These are phyloP conservation scores for Geotrichum aggregatum DNA, from an alignment of 1,139 yeast genomes.

Conservation along the genomic window DNA sequence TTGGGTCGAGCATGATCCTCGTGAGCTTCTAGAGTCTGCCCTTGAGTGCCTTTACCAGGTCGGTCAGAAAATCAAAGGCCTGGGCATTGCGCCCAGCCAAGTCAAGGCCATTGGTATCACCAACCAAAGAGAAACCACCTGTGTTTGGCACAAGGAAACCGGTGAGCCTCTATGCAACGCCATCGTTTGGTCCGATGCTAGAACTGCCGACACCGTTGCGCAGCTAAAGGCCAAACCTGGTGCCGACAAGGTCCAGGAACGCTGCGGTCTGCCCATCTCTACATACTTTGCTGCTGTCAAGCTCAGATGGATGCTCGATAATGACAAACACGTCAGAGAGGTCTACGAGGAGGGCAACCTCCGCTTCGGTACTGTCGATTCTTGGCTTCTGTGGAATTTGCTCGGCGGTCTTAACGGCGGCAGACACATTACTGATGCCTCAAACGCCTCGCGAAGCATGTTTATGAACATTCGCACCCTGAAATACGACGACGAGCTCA, in stretches of 20 bases:
- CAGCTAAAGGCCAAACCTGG: slow-evolving; percentile 57
- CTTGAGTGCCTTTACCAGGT: slow-evolving; percentile 39
- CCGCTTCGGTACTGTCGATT: slow-evolving; percentile 91
- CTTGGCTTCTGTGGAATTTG: slow-evolving; percentile 87
- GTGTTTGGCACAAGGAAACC: slow-evolving; percentile 81
- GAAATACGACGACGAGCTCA: slow-evolving; percentile 70
- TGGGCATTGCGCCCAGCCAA: slow-evolving; percentile 32
- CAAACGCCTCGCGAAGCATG: slow-evolving; percentile 89
- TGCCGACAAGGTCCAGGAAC: slow-evolving; percentile 58
- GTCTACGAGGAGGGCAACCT: slow-evolving; percentile 73
- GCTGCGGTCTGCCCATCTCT: slow-evolving; percentile 82
- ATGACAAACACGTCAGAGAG: slow-evolving; percentile 62
- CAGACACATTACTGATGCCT: slow-evolving; percentile 75
- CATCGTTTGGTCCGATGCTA: slow-evolving; percentile 93
- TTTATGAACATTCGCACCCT: slow-evolving; percentile 78
- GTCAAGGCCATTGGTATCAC: slow-evolving; percentile 68
- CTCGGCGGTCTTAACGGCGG: slow-evolving; percentile 53
- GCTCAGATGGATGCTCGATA: slow-evolving; percentile 83
- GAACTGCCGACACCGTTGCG: slow-evolving; percentile 72
- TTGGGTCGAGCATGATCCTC: slow-evolving; percentile 94
- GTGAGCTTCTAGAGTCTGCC: slow-evolving; percentile 76
- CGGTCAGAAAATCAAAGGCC: slow-evolving; percentile 33
- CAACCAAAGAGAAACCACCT: slow-evolving; percentile 92
- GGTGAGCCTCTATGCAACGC: slow-evolving; percentile 84
- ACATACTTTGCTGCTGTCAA: slow-evolving; percentile 92